Conservation (phyloP, 2,329 filamentous ascomycete species). For the Alternaria panax region DNA sequence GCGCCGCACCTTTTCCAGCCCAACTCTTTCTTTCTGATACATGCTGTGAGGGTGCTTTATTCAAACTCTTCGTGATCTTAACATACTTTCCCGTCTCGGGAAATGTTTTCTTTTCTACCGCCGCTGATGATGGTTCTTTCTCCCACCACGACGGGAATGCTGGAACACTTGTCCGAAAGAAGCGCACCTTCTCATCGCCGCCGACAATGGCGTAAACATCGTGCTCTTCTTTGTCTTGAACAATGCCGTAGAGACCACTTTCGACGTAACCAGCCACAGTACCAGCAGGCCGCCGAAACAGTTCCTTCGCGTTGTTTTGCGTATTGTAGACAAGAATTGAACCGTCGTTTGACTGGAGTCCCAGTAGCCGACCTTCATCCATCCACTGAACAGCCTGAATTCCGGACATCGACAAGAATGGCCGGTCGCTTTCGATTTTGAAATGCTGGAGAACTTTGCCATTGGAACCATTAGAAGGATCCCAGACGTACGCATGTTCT, state of each 20-base stretch:
- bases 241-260: constrained; percentile 24
- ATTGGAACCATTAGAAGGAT: constrained; percentile 25
- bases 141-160: constrained; percentile 25
- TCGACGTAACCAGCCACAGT: constrained; percentile 8
- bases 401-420: constrained; percentile 7
- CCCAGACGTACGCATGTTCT: constrained; percentile 33
- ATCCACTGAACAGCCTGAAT: constrained; percentile 28
- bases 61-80: constrained; percentile 21
- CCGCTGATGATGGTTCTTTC: constrained; percentile 7
- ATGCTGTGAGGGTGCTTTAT: neutral
- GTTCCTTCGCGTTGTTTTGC: constrained; percentile 35
- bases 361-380: constrained; percentile 25
- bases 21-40: neutral
- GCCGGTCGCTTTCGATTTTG: constrained; percentile 14
- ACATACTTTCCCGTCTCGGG: constrained; percentile 30
- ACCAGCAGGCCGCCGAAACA: constrained; percentile 32
- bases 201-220: constrained; percentile 34
- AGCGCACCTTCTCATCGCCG: constrained; percentile 35
- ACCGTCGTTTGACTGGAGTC: constrained; percentile 28
- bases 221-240: constrained; percentile 11
- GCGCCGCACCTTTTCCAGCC: constrained; percentile 13
- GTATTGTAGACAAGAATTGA: constrained; percentile 34
- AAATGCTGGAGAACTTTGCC: constrained; percentile 32
- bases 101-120: constrained; percentile 6
- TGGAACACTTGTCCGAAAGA: constrained; percentile 25